Conservation (phyloP, 331 rosid species). For the Saraca asoca region DNA sequence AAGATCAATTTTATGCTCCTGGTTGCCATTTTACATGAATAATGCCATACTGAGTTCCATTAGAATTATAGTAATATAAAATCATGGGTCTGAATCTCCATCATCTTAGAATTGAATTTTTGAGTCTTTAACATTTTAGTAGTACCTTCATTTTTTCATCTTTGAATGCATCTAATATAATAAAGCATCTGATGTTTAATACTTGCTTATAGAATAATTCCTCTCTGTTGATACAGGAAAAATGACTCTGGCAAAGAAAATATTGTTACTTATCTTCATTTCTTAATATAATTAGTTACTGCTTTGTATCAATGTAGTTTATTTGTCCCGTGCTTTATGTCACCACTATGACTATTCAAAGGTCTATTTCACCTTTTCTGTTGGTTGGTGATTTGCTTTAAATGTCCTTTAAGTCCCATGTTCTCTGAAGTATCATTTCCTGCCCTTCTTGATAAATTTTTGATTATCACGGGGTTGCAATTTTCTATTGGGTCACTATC, state of each 20-base stretch:
- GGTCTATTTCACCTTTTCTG: not conserved
- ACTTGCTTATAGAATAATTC: slow-evolving; percentile 5
- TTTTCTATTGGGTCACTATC: no score
- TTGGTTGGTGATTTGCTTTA: slow-evolving; percentile 17
- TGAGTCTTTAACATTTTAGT: not conserved
- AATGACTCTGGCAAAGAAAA: slow-evolving; percentile 9
- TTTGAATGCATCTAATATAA: not conserved
- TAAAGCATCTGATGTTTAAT: slow-evolving; percentile 5
- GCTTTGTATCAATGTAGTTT: slow-evolving; percentile 20
- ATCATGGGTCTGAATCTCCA: slow-evolving; percentile 5
- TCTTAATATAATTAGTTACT: not conserved
- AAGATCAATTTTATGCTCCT: not conserved
- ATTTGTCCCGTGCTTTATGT: not conserved
- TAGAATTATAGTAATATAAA: not conserved
- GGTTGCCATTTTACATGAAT: not conserved
- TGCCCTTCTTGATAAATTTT: slow-evolving; percentile 5
- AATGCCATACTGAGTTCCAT: not conserved
- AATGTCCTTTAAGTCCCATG: slow-evolving; percentile 10
- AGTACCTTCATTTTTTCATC: not conserved
- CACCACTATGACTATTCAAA: not conserved
- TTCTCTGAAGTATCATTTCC: slow-evolving; percentile 6
- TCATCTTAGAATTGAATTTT: slow-evolving; percentile 17
- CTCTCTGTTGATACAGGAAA: slow-evolving; percentile 16
- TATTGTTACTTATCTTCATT: slow-evolving; percentile 3
- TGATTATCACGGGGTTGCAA: not conserved